phyloP scores from a whole-genome alignment of 495 filamentous ascomycete genomes.

The Aspergillus avenaceus region DNA sequence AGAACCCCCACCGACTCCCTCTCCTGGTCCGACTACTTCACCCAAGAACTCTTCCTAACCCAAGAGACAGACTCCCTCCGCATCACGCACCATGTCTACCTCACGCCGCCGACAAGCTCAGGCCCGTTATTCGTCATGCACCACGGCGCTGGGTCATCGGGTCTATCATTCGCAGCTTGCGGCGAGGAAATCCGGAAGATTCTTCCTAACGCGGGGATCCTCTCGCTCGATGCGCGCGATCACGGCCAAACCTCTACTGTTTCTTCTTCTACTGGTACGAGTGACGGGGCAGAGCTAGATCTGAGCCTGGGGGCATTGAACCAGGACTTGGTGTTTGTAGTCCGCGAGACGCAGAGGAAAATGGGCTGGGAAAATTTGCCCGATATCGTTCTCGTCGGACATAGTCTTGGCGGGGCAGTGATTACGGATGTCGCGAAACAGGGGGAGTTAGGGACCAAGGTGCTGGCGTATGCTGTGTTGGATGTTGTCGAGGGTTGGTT shows the following conservation, averaged over 20 bases:
- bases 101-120: constrained; percentile 54
- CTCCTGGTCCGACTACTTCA: constrained; percentile 87
- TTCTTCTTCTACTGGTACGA: constrained; percentile 23
- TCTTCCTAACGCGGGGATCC: constrained; percentile 75
- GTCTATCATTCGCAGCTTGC: constrained; percentile 80
- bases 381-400: constrained; percentile 79
- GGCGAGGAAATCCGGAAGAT: constrained; percentile 70
- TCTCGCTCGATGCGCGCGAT: constrained; percentile 79
- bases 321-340: constrained; percentile 65
- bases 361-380: constrained; percentile 73
- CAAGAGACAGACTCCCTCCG: constrained; percentile 32
- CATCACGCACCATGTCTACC: constrained; percentile 80
- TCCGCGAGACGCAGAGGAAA: constrained; percentile 56
- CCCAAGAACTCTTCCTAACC: constrained; percentile 73
- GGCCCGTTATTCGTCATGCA: constrained; percentile 85
- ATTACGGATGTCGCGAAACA: constrained; percentile 76
- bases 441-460: constrained; percentile 56
- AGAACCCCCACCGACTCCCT: constrained; percentile 39
- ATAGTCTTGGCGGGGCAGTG: constrained; percentile 93
- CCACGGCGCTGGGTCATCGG: constrained; percentile 87
- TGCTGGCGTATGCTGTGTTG: constrained; percentile 85
- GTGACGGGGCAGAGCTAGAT: constrained; percentile 43
- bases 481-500: constrained; percentile 87
- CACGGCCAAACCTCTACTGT: constrained; percentile 77
- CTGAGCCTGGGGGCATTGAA: constrained; percentile 67